Evolutionary conservation across 148 eudicot species (phyloP).

Genomic region (Persicaria maculosa): DNA sequence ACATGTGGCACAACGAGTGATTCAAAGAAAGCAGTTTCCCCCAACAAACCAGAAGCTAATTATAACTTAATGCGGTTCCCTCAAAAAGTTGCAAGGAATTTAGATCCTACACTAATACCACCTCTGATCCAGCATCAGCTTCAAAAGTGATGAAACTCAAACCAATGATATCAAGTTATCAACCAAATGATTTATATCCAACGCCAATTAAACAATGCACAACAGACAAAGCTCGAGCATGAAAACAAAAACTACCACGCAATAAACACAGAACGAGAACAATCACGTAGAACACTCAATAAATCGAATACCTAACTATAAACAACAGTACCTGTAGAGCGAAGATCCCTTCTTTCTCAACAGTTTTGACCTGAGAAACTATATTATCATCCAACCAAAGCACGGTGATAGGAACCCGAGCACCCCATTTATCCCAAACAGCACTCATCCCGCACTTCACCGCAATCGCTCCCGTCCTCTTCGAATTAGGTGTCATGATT

Average conservation of each 20-base stretch:
- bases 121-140: constrained; percentile 1
- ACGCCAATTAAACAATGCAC: background rate
- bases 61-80: background rate
- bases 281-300: background rate
- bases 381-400: constrained; percentile 88
- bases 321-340: constrained; percentile 61
- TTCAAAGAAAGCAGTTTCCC: background rate
- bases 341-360: constrained; percentile 78
- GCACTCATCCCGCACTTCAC: constrained; percentile 94
- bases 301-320: background rate
- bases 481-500: constrained; percentile 57
- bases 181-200: background rate
- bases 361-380: constrained; percentile 86
- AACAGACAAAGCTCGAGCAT: background rate
- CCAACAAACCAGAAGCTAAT: background rate
- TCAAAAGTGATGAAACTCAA: background rate
- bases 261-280: background rate
- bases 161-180: background rate
- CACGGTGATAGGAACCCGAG: constrained; percentile 62
- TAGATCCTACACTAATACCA: background rate
- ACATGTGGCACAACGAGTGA: background rate
- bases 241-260: background rate
- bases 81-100: background rate
- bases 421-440: constrained; percentile 97
- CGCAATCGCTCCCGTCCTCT: constrained; percentile 69